Percentiles rank a stretch among this genome's conserved stretches.
phyloP scores from a whole-genome alignment of 352 stramenopile genomes.

The Pelagophyceae sp. region DNA sequence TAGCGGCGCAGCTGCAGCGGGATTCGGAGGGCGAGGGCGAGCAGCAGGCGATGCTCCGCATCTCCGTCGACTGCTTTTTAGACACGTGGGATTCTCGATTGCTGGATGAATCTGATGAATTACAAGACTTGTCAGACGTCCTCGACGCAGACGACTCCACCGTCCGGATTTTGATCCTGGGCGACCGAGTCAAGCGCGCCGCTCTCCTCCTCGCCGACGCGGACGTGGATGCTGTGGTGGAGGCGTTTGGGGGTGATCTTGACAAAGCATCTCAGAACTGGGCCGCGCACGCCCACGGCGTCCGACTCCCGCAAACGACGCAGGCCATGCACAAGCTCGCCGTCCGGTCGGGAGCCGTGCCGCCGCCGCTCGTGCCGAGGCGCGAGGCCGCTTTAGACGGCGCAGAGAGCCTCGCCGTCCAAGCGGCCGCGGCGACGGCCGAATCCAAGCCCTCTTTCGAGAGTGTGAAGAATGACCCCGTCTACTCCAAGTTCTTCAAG shows the following conservation, averaged over 20 bases:
- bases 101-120: neutral
- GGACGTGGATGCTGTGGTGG: neutral
- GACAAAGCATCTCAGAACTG: no score
- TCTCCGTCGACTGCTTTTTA: neutral
- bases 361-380: neutral
- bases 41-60: neutral
- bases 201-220: neutral
- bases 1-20: neutral
- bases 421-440: neutral
- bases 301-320: no score
- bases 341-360: no score
- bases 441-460: neutral
- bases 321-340: no score
- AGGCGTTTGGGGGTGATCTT: neutral
- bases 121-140: no score
- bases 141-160: neutral
- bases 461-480: slow-evolving; percentile 42
- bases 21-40: neutral
- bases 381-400: neutral
- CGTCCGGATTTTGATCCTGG: neutral
- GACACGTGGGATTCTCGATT: neutral
- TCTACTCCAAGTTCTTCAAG: slow-evolving; percentile 47
- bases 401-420: neutral
- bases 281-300: no score
- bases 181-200: neutral